Evolutionary conservation across 495 filamentous ascomycete species (phyloP).

Genomic region (Penicillium nucicola): DNA sequence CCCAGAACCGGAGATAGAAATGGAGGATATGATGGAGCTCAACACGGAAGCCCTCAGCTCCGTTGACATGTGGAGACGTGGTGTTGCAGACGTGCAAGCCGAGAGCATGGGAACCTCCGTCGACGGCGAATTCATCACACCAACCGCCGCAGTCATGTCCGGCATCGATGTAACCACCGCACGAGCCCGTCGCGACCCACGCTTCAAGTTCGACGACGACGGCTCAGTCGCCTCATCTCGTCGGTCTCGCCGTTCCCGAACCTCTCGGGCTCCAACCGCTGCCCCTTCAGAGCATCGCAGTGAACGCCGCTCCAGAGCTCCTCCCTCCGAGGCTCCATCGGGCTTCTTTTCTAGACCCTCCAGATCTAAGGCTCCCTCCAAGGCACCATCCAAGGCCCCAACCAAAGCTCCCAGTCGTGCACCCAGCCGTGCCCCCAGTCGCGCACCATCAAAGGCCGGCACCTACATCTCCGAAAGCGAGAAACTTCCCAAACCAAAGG

Average conservation of each 20-base stretch:
- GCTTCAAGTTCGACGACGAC: conserved; percentile 41
- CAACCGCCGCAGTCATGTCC: conserved; percentile 62
- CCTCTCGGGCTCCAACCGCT: conserved; percentile 12
- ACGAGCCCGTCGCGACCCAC: conserved; percentile 29
- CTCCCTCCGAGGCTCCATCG: conserved; percentile 11
- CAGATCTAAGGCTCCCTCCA: conserved; percentile 17
- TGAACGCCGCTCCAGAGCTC: conserved; percentile 17
- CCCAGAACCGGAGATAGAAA: conserved; percentile 22
- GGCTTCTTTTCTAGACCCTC: conserved; percentile 16
- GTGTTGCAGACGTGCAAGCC: conserved; percentile 68
- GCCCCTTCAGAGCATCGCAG: conserved; percentile 11
- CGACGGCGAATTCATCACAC: conserved; percentile 84
- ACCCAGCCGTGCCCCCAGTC: conserved; percentile 7
- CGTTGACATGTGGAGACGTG: conserved; percentile 84
- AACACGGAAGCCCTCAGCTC: conserved; percentile 53
- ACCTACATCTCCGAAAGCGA: conserved; percentile 30
- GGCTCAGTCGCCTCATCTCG: conserved; percentile 34
- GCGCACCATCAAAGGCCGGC: conserved; percentile 18
- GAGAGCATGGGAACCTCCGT: conserved; percentile 63
- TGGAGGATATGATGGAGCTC: conserved; percentile 60
- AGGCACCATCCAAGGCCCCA: conserved; percentile 16
- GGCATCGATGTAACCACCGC: conserved; percentile 45
- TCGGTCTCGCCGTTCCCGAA: conserved; percentile 37
- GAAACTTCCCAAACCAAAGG: conserved; percentile 32
- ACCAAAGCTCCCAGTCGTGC: conserved; percentile 1